Conservation (phyloP, 805 yeast genomes). For the Clavispora santaluciae region DNA sequence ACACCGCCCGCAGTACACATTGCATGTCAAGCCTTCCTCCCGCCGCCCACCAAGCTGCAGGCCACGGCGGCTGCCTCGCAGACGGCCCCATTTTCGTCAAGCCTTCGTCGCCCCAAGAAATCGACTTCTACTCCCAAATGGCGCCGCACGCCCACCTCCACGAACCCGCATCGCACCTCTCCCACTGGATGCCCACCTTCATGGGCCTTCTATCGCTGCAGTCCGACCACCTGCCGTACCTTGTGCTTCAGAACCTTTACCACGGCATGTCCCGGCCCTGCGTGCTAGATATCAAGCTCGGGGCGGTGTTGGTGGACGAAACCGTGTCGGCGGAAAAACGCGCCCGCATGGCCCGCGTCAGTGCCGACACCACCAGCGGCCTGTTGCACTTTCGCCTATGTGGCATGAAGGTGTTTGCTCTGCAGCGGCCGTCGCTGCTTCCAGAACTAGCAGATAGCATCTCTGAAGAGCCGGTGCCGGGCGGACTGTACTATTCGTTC, state of each 20-base stretch:
- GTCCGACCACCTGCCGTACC: slow-evolving; percentile 24
- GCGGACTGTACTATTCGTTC: slow-evolving; percentile 44
- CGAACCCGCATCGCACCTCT: slow-evolving; percentile 26
- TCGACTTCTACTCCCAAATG: slow-evolving; percentile 60
- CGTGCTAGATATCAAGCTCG: slow-evolving; percentile 80
- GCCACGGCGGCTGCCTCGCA: slow-evolving; percentile 77
- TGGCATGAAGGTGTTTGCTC: slow-evolving; percentile 59
- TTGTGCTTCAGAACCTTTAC: slow-evolving; percentile 70
- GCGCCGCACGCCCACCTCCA: slow-evolving; percentile 15
- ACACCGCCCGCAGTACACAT: too few species aligned
- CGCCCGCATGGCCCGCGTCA: slow-evolving; percentile 56
- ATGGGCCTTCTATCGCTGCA: slow-evolving; percentile 47
- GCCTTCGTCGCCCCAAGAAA: slow-evolving; percentile 58
- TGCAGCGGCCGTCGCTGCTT: slow-evolving; percentile 3
- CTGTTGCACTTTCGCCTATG: slow-evolving; percentile 72
- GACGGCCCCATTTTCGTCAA: slow-evolving; percentile 74
- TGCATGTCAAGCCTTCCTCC: slow-evolving; percentile 6
- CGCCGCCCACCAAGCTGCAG: slow-evolving; percentile 72
- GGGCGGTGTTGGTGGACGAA: slow-evolving; percentile 64
- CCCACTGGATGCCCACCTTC: slow-evolving; percentile 60
- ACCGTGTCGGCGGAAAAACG: slow-evolving; percentile 46
- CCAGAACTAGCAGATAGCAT: slow-evolving; percentile 17
- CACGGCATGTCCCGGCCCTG: slow-evolving; percentile 62
- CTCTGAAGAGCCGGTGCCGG: slow-evolving; percentile 11
- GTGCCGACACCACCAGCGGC: slow-evolving; percentile 76